Evolutionary conservation across 2,329 filamentous ascomycete genomes (phyloP), one percentile per base, ranked within the genome.

Genomic region (Aspergillus sp.): DNA sequence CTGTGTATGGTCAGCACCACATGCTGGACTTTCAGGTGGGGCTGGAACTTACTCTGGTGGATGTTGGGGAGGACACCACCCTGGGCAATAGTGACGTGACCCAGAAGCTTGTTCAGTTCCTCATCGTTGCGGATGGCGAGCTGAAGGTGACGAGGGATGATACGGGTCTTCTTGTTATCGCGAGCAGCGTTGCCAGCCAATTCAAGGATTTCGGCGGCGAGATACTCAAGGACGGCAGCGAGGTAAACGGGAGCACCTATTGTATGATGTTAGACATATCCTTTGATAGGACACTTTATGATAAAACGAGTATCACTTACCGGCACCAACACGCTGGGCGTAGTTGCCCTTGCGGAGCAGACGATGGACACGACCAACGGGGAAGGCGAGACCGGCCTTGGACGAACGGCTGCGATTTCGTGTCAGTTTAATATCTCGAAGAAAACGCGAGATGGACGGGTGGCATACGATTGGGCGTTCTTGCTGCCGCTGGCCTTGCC

Each of bases 131-230:
- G 90, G 85, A 99, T 99, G 82, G 95, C 95, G 72, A 99, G 92
- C 85, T 99, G 95, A 51, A 99, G 88, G 82, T 99, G 95, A 82
- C 95, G 92, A 69, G 95, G 95, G 64, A 98, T 99, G 84, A 99
- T 99, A 90, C 95, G 93, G 68, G 94, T 99, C 91, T 98, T 98
- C 91, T 99, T 99, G 89, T 98, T 97, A 85, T 99, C 95, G 74
- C 95, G 94, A 67, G 95, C 95, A 74, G 95, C 95, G 81, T 99
- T 99, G 74, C 95, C 95, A 80, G 95, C 95, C 83, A 99, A 84
- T 84, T 99, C 95, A 76, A 99, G 92, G 73, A 99, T 97, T 85
- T 99, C 95, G 69, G 95, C 95, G 71, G 95, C 94, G 62, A 99
- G 90, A 80, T 99, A 99, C 84, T 99, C 95, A 53, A 99, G 92